Evolutionary conservation across 225 moss, liverwort and hornwort species (phyloP).

Genomic region (Pseudisothecium myosuroides): DNA sequence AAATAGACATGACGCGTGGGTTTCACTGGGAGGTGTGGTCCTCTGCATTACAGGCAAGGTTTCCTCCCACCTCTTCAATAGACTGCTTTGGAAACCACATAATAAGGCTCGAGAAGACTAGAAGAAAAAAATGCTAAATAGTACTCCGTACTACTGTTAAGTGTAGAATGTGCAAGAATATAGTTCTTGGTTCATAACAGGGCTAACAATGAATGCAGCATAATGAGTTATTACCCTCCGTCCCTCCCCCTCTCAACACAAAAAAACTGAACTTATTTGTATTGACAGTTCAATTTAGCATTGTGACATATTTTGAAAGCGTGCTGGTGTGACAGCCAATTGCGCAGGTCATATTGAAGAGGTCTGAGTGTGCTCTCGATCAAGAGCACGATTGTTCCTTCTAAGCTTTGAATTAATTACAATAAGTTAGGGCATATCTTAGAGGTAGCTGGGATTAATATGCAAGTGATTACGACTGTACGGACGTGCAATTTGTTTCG

Average conservation of each 20-base stretch:
- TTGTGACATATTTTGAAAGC: not conserved
- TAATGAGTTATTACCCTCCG: not conserved
- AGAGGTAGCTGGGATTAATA: not conserved
- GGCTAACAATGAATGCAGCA: not conserved
- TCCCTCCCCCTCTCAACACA: not conserved
- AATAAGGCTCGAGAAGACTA: not conserved
- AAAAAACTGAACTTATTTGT: too few relatives aligned
- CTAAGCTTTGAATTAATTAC: not conserved
- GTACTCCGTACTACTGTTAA: too few relatives aligned
- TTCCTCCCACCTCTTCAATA: not conserved
- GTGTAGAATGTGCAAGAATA: not conserved
- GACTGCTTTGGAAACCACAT: not conserved
- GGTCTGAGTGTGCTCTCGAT: not conserved
- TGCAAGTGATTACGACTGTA: not conserved
- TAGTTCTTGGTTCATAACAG: not conserved
- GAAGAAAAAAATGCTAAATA: not conserved
- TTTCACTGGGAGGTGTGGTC: constrained; percentile 52
- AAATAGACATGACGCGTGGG: constrained; percentile 30
- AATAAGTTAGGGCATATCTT: not conserved
- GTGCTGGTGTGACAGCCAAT: not conserved
- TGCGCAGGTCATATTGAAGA: not conserved
- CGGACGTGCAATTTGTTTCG: not conserved
- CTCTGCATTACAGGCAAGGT: constrained; percentile 56
- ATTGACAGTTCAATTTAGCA: not conserved
- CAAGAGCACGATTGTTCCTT: not conserved